Evolutionary conservation across 352 stramenopile genomes (phyloP).

Genomic region (Achlya hypogyna): DNA sequence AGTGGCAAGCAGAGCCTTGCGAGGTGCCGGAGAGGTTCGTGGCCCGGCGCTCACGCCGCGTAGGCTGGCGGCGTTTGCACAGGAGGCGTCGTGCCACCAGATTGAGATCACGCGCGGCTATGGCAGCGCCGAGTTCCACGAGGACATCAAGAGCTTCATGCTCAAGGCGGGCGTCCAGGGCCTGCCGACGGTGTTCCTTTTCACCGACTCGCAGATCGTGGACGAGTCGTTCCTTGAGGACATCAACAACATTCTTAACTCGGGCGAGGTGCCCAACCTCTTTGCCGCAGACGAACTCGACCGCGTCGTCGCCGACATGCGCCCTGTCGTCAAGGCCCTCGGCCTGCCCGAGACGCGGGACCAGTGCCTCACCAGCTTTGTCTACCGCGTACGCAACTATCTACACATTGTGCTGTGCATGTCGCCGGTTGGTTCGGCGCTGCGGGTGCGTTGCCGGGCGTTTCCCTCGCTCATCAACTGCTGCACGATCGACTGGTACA

Average conservation of each 20-base stretch:
- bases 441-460: slow-evolving; percentile 87
- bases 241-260: slow-evolving; percentile 96
- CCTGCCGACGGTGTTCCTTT: slow-evolving; percentile 82
- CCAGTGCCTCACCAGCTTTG: slow-evolving; percentile 85
- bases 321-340: slow-evolving; percentile 76
- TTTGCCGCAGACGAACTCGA: slow-evolving; percentile 91
- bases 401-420: slow-evolving; percentile 93
- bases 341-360: slow-evolving; percentile 88
- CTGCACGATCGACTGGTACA: slow-evolving; percentile 95
- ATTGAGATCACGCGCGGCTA: slow-evolving; percentile 92
- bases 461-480: slow-evolving; percentile 95
- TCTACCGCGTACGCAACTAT: slow-evolving; percentile 86
- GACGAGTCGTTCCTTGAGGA: slow-evolving; percentile 93
- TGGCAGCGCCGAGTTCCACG: slow-evolving; percentile 81
- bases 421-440: slow-evolving; percentile 86
- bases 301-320: slow-evolving; percentile 89
- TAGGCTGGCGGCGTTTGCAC: slow-evolving; percentile 82
- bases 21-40: too few relatives aligned
- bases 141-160: slow-evolving; percentile 93
- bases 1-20: slow-evolving; percentile 91
- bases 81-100: slow-evolving; percentile 84
- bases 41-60: neutral
- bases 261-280: slow-evolving; percentile 92
- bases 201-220: slow-evolving; percentile 94
- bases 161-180: slow-evolving; percentile 85